Evolutionary conservation across 2,329 filamentous ascomycete species (phyloP), one percentile per base, ranked within the genome.

Genomic region (Paraphoma sp.): DNA sequence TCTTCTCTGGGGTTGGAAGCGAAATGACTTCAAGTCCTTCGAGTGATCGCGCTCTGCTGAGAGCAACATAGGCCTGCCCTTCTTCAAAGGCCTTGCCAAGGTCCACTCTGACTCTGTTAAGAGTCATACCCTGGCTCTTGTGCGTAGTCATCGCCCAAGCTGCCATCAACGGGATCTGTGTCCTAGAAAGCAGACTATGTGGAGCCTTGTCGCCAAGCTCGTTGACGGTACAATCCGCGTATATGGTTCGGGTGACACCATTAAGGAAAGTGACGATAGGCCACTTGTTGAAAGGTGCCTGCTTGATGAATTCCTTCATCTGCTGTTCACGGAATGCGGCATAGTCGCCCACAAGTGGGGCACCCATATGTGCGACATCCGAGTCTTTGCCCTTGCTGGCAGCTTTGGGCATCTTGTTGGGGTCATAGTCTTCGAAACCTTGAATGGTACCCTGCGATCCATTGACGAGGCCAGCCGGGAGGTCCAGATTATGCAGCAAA

Each of bases 71-170:
- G 0, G 83, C 81, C 72, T 88, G 86, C 0, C 86, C 85, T 29
- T 81, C 76, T 54, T 84, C 83, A 62, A 88, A 89, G 0, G 79
- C 79, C 5, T 71, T 69, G 0, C 70, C 67, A 5, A 89, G 67
- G 64, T 89, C 74, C 1, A 89, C 84, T 1, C 82, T 78, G 1
- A 86, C 85, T 4, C 80, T 79, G 17, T 88, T 82, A 4, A 90
- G 74, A 1, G 86, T 88, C 79, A 88, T 84, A 3, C 86, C 85
- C 73, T 73, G 70, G 7, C 80, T 81, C 68, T 87, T 88, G 68
- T 89, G 87, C 2, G 88, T 83, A 0, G 82, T 89, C 64, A 88
- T 81, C 0, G 87, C 87, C 84, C 86, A 89, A 0, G 82, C 87
- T 0, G 86, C 78, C 1, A 81, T 73, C 0, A 89, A 77, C 0